phyloP scores from a whole-genome alignment of 306 rosid genomes.

The Mimosa bimucronata region DNA sequence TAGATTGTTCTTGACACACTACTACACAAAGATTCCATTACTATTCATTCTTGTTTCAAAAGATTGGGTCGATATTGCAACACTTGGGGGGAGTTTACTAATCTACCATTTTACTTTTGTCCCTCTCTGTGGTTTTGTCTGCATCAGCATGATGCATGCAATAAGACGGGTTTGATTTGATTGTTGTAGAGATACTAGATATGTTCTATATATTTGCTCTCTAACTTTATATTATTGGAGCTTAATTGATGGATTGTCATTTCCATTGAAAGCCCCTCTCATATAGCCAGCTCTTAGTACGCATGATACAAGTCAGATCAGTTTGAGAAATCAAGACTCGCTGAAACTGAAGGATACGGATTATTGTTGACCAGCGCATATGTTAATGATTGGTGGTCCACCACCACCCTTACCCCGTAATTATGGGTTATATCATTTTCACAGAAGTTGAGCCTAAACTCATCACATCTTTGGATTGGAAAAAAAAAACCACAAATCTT shows the following conservation, averaged over 20 bases:
- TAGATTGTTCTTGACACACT: conserved; percentile 22
- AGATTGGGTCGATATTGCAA: conserved; percentile 50
- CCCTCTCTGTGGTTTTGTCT: not conserved
- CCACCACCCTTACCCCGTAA: not conserved
- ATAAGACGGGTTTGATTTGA: not conserved
- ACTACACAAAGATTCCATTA: conserved; percentile 55
- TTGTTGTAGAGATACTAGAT: not conserved
- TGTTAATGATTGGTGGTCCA: conserved; percentile 17
- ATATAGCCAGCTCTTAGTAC: not conserved
- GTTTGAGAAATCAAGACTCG: not conserved
- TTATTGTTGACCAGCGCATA: conserved; percentile 22
- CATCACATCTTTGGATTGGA: conserved; percentile 1
- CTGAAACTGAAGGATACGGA: conserved; percentile 9
- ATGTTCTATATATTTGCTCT: not conserved
- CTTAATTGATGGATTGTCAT: conserved; percentile 37
- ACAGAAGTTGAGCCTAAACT: conserved; percentile 9
- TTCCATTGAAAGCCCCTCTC: not conserved
- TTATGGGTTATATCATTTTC: conserved; percentile 13
- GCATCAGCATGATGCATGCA: not conserved
- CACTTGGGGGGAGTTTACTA: conserved; percentile 7
- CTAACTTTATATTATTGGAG: conserved; percentile 39
- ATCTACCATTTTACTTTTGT: conserved; percentile 37
- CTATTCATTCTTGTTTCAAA: conserved; percentile 54
- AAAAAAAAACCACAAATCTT: not conserved
- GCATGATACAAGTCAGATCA: not conserved